Evolutionary conservation across 306 rosid species (phyloP), one percentile per base, ranked within the genome.

Genomic region (Fagus crenata): DNA sequence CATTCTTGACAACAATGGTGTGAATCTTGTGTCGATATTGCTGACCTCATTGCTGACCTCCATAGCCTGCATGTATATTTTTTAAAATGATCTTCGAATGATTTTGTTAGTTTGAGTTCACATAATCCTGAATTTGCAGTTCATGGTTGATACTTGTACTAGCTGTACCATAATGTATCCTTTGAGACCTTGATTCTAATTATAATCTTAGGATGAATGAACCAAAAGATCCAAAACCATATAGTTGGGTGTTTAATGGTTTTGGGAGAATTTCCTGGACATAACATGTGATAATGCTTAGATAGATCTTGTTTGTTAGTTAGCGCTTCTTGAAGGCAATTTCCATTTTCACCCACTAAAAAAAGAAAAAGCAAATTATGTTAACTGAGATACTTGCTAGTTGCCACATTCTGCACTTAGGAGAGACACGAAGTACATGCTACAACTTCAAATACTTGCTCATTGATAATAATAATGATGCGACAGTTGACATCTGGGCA

Each of bases 1-100:
- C 78, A 79, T 81, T 72, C 98, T 94, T 51, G 98, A 92, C 89
- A 94, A 94, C 86, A 94, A 94, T 73, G 97, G 80, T 28, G 98
- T 94, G 81, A 94, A 94, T 82, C 75, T 81, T 43, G 95, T 90
- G 41, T 90, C 98, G 0, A 71, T 94, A 75, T 54, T 92, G 75
- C 74, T 94, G 80, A 94, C 98, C 82, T 36, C 94, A 37, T 31
- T 89, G 72, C 76, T 90, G 73, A 89, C 96, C 60, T 78, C 96
- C 53, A 18, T 89, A 3, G 89, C 89, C 71, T 88, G 92, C 83
- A 37, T 46, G 54, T 86, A 83, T 82, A 67, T 82, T 40, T 94
- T 94, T 75, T 94, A 79, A 88, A 76, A 81, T 49, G 8, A 56
- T 54, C 61, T 53, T 22, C 31, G 14, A 46, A 60, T 46, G 40